Base-by-base conservation (phyloP, 2,329 filamentous ascomycete species). In the Penicillium fuscoglaucum region DNA sequence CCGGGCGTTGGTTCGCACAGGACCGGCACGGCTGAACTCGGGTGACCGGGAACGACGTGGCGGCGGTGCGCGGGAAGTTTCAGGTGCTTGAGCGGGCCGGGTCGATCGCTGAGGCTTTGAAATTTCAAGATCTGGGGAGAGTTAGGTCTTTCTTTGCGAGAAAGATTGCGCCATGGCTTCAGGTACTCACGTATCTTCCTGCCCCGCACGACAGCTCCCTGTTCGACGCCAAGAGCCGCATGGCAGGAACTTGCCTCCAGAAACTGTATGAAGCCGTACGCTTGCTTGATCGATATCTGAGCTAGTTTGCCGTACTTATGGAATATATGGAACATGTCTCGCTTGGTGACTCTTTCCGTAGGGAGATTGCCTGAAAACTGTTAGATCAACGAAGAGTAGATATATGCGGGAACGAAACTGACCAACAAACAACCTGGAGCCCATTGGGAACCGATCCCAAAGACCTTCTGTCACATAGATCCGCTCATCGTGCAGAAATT, bases 261-360 rank as follows among this genome's bases (percentile, higher is more conserved):
- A 65, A 96, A 99, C 72, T 98, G 95, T 37, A 98, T 92, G 72
- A 98, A 99, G 1, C 95, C 95, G 75, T 96, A 98, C 1, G 93
- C 93, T 65, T 95, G 92, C 75, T 98, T 98, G 67, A 98, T 91
- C 0, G 92, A 96, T 60, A 98, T 95, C 73, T 99, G 95, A 2
- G 93, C 93, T 47, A 99, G 81, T 61, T 88, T 88, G 54, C 95
- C 95, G 72, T 91, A 93, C 57, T 83, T 84, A 70, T 92, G 87
- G 72, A 99, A 98, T 19, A 93, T 83, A 71, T 96, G 89, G 76
- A 96, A 98, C 9, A 98, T 87, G 75, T 98, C 93, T 64, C 90
- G 86, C 76, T 98, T 98, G 7, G 91, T 95, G 15, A 96, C 93
- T 71, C 93, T 88, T 73, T 98, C 93, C 53, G 90, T 93, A 1